Conservation (phyloP, 2,329 filamentous ascomycete species). For the Aureobasidium sp. region DNA sequence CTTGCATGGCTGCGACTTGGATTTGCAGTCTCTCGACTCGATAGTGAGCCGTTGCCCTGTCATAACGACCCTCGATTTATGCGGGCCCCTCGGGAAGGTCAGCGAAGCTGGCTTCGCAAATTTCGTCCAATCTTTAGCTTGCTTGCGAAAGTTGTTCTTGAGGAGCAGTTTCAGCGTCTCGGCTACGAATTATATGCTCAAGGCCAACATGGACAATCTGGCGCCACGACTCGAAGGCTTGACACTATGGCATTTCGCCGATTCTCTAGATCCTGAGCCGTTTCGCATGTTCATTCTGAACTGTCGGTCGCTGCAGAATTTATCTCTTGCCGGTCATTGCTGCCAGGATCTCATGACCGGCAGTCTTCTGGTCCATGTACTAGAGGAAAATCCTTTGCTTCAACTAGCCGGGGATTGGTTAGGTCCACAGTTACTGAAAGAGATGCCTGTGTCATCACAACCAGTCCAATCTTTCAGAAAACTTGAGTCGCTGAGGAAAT, state of each 20-base stretch:
- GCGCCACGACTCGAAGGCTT: neutral
- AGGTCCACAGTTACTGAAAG: neutral
- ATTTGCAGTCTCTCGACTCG: neutral
- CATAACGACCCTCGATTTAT: neutral
- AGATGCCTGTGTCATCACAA: neutral
- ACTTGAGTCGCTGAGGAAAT: neutral
- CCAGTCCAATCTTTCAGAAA: neutral
- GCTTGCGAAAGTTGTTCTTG: neutral
- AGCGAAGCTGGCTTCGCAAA: neutral
- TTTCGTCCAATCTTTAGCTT: neutral
- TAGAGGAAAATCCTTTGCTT: neutral
- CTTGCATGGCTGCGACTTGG: neutral
- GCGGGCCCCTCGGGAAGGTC: neutral
- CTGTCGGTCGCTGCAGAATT: neutral
- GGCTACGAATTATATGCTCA: neutral
- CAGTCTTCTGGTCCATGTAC: neutral
- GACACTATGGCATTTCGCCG: neutral
- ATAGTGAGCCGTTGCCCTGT: neutral
- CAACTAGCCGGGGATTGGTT: neutral
- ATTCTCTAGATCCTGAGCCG: neutral
- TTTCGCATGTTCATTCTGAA: neutral
- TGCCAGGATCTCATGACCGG: neutral
- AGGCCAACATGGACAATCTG: neutral
- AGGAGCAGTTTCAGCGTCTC: neutral
- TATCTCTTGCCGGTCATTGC: neutral